These are phyloP conservation scores for Meyerozyma elateridarum DNA, from an alignment of 1,139 yeast species.

Conservation along the genomic window DNA sequence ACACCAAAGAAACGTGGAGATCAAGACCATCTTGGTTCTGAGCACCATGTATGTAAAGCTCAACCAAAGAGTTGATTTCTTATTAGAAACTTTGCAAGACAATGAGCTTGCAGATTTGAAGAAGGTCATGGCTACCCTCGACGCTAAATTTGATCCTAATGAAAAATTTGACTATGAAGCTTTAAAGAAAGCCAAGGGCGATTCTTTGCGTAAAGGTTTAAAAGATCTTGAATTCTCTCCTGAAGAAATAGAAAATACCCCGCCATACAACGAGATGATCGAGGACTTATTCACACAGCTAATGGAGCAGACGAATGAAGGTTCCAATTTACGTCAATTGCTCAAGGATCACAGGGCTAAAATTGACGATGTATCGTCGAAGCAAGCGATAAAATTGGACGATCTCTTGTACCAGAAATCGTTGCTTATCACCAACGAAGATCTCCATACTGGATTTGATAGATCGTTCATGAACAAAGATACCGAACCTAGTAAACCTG, in stretches of 20 bases:
- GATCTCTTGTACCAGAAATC: constrained; percentile 68
- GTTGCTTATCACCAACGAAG: constrained; percentile 80
- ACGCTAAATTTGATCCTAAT: constrained; percentile 48
- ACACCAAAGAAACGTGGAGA: constrained; percentile 69
- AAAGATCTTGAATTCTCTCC: constrained; percentile 35
- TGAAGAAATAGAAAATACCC: constrained; percentile 62
- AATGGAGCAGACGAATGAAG: constrained; percentile 45
- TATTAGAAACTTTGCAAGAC: constrained; percentile 41
- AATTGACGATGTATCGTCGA: constrained; percentile 58
- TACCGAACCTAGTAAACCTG: constrained; percentile 17
- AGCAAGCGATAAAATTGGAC: constrained; percentile 57
- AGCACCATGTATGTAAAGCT: constrained; percentile 70
- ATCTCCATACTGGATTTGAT: constrained; percentile 91
- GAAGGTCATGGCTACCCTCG: constrained; percentile 39
- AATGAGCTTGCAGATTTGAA: constrained; percentile 37
- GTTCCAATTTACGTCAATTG: constrained; percentile 35
- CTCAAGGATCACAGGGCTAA: constrained; percentile 63
- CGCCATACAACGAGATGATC: constrained; percentile 88
- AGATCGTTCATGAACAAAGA: constrained; percentile 70
- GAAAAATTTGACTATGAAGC: constrained; percentile 48
- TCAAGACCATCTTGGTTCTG: constrained; percentile 70
- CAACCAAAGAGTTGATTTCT: constrained; percentile 63
- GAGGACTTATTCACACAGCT: constrained; percentile 79
- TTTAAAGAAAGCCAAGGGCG: constrained; percentile 33
- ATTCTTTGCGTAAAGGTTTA: constrained; percentile 38